Conservation (phyloP, 1,284 basidiomycete genomes). For the Laetiporus sulphureus region DNA sequence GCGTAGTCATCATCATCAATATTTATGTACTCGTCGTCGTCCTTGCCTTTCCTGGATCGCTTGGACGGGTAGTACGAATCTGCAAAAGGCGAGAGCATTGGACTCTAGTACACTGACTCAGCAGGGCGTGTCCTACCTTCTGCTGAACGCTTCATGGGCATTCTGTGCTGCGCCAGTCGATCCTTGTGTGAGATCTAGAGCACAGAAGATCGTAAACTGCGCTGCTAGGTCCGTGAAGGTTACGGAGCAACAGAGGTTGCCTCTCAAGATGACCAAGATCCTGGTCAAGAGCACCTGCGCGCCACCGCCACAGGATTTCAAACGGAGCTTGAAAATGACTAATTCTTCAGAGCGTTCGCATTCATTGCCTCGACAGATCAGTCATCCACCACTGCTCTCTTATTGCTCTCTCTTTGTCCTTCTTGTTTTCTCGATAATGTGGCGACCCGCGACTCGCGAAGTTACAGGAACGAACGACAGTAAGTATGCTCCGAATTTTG, state of each 20-base stretch:
- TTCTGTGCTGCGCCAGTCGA: too few species aligned
- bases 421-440: constrained; percentile 56
- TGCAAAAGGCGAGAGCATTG: constrained; percentile 12
- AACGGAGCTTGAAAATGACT: constrained; percentile 15
- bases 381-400: constrained; percentile 5
- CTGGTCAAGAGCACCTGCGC: too few species aligned
- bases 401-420: constrained; percentile 12
- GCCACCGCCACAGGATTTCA: constrained; percentile 4
- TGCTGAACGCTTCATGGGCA: constrained; percentile 43
- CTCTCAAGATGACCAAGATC: too few species aligned
- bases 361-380: constrained; percentile 2
- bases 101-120: too few species aligned
- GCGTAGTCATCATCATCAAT: constrained; percentile 48
- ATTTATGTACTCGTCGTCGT: constrained; percentile 48
- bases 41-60: constrained; percentile 39
- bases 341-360: too few species aligned
- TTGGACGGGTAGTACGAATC: constrained; percentile 41
- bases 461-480: constrained; percentile 83
- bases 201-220: too few species aligned
- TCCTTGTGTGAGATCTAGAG: too few species aligned
- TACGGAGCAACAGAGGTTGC: too few species aligned
- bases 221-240: too few species aligned
- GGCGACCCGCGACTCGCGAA: constrained; percentile 81
- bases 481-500: constrained; percentile 25
- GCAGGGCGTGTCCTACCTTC: constrained; percentile 47